These are phyloP conservation scores for Moniliophthora roreri DNA, from an alignment of 1,284 basidiomycete genomes.

Conservation along the genomic window DNA sequence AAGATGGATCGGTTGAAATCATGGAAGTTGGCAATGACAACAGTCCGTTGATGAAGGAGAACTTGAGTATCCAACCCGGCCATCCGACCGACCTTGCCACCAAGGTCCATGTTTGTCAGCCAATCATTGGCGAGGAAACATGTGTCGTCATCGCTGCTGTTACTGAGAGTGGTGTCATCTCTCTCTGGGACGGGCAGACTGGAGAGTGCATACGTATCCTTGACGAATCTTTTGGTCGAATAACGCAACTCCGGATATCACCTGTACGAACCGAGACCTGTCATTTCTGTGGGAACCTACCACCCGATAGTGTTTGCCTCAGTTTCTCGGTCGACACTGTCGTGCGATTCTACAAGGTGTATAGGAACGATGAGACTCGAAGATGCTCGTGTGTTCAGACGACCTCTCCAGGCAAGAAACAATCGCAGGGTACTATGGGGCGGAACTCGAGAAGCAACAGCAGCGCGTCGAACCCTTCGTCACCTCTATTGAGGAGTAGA, in stretches of 20 bases:
- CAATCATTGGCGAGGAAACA: slow-evolving; percentile 47
- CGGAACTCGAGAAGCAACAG: slow-evolving; percentile 62
- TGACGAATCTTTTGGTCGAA: slow-evolving; percentile 54
- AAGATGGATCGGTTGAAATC: slow-evolving; percentile 65
- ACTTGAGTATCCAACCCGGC: slow-evolving; percentile 55
- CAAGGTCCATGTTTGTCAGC: slow-evolving; percentile 49
- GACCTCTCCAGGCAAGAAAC: slow-evolving; percentile 38
- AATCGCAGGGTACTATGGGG: slow-evolving; percentile 45
- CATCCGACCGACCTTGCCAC: slow-evolving; percentile 53
- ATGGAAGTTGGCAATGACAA: slow-evolving; percentile 47
- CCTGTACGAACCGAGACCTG: slow-evolving; percentile 54
- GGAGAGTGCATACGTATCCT: slow-evolving; percentile 60
- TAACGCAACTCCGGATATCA: slow-evolving; percentile 54
- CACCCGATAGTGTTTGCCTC: slow-evolving; percentile 60
- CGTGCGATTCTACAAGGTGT: slow-evolving; percentile 61
- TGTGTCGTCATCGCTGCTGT: slow-evolving; percentile 60
- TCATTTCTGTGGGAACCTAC: slow-evolving; percentile 64
- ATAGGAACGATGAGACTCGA: slow-evolving; percentile 56
- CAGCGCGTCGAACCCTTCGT: slow-evolving; percentile 42
- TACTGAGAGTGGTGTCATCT: slow-evolving; percentile 65
- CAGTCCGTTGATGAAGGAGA: slow-evolving; percentile 32
- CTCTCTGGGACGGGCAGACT: slow-evolving; percentile 66
- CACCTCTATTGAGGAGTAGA: slow-evolving; percentile 47
- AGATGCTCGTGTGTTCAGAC: slow-evolving; percentile 65
- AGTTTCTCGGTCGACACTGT: slow-evolving; percentile 61